Evolutionary conservation across 441 rosid genomes (phyloP).

Genomic region (Melastoma candidum): DNA sequence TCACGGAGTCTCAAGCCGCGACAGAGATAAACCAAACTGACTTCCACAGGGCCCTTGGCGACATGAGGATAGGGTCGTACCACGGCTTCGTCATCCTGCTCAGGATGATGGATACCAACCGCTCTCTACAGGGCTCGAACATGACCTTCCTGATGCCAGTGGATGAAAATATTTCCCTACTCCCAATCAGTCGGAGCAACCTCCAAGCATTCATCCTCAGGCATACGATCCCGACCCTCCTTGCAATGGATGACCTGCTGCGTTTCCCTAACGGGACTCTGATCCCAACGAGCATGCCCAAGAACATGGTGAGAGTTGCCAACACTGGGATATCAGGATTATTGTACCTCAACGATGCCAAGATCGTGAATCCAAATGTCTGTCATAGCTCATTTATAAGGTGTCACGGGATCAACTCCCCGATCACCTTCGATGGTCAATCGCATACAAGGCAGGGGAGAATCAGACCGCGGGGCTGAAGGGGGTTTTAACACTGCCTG

Average conservation of each 20-base stretch:
- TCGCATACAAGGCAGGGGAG: no score
- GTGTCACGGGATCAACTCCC: conserved; percentile 32
- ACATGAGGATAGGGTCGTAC: conserved; percentile 20
- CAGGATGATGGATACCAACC: conserved; percentile 13
- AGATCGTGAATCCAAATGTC: conserved; percentile 26
- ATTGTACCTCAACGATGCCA: conserved; percentile 23
- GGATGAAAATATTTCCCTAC: conserved; percentile 19
- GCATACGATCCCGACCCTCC: conserved; percentile 27
- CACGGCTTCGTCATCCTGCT: conserved; percentile 21
- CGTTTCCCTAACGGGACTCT: conserved; percentile 31
- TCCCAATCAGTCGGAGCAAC: conserved; percentile 6
- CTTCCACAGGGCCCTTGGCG: conserved; percentile 22
- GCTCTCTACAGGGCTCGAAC: conserved; percentile 12
- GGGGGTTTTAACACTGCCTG: no score
- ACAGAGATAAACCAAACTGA: conserved; percentile 20
- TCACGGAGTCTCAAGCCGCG: conserved; percentile 12
- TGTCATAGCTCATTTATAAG: conserved; percentile 21
- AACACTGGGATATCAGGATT: conserved; percentile 17
- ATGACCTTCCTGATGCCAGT: conserved; percentile 29
- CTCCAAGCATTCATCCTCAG: conserved; percentile 25
- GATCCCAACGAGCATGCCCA: conserved; percentile 20
- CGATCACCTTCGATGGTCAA: conserved; percentile 7
- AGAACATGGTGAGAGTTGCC: conserved; percentile 23
- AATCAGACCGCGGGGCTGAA: no score
- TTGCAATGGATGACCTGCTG: conserved; percentile 16